Base-by-base conservation (phyloP, 805 yeast species). In the Candida silvicultrix region DNA sequence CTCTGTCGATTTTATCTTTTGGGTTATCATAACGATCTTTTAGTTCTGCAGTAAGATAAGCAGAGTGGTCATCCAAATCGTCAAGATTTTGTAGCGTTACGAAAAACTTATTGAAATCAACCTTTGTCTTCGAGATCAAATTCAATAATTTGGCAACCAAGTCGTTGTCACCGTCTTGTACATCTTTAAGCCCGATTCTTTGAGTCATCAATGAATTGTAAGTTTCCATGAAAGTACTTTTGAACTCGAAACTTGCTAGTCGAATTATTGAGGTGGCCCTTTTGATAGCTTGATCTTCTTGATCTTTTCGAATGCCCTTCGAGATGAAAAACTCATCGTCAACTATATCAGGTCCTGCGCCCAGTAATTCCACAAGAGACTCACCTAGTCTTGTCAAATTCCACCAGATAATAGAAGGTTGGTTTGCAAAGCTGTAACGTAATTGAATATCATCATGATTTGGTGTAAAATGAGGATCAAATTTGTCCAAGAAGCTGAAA, bases 321-420 rank as follows among this genome's bases (percentile, higher is more conserved):
- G 67, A 59, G n/a, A 66, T 55, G 49, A 72, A 72, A 7, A 63
- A 54, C 10, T 67, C 52, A 38, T 74, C 73, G 38, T 74, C 69
- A 12, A 84, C 59, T 10, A 77, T 60, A 15, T 70, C 69, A 2
- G 75, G 69, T 0, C 85, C 89, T 5, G 85, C 82, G 11, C 96
- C 97, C 32, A 90, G 69, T 20, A 90, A 69, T 58, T 86, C 89
- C 0, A 89, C 90, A 49, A 94, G 61, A 44, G 83, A 80, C 60
- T 94, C 96, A 3, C 92, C 97, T 19, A 90, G 69, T 50, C 92
- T 77, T 1, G 86, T 78, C 59, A 92, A 70, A 62, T 92, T 94
- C 95, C 96, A 92, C 95, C 96, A 89, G 40, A 92, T 81, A 0
- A 90, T 78, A 22, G 83, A 75, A 0, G 98, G 97, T 11, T 88